Conservation (phyloP, 495 filamentous ascomycete genomes). For the Penicillium subrubescens region DNA sequence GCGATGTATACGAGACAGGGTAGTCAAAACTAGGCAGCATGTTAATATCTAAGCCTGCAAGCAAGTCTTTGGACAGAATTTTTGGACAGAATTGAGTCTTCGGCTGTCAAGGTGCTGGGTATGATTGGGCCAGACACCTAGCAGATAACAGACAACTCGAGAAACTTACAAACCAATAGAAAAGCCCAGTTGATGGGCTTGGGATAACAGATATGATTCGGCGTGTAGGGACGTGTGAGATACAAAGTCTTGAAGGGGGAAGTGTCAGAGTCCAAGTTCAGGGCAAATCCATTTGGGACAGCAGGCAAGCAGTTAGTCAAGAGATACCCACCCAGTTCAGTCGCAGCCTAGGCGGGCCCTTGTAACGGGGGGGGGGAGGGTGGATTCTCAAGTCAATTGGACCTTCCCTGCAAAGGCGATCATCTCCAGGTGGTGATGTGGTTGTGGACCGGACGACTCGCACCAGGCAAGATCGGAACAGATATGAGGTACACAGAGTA, state of each 20-base stretch:
- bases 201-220: background rate
- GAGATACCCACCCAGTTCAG: constrained; percentile 23
- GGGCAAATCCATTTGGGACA: constrained; percentile 12
- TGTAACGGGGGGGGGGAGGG: constrained; percentile 6
- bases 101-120: background rate
- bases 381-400: constrained; percentile 29
- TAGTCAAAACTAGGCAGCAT: constrained; percentile 8
- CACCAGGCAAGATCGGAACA: constrained; percentile 14
- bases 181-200: background rate
- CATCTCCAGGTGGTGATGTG: constrained; percentile 12
- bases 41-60: constrained; percentile 4
- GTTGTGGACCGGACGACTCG: constrained; percentile 22
- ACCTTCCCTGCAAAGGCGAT: constrained; percentile 19
- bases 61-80: background rate
- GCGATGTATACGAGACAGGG: background rate
- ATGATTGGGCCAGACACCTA: no score
- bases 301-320: constrained; percentile 13
- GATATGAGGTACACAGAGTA: background rate
- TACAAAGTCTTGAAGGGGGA: constrained; percentile 17
- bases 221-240: constrained; percentile 3
- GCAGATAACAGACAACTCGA: background rate
- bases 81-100: background rate
- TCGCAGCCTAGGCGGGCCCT: constrained; percentile 19
- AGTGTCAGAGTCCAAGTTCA: constrained; percentile 19
- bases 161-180: constrained; percentile 14